A percentile compares a stretch with the other conserved stretches of the same genome.
Evolutionary conservation across 345 rosid genomes (phyloP).

Genomic region (Bruguiera gymnorhiza): DNA sequence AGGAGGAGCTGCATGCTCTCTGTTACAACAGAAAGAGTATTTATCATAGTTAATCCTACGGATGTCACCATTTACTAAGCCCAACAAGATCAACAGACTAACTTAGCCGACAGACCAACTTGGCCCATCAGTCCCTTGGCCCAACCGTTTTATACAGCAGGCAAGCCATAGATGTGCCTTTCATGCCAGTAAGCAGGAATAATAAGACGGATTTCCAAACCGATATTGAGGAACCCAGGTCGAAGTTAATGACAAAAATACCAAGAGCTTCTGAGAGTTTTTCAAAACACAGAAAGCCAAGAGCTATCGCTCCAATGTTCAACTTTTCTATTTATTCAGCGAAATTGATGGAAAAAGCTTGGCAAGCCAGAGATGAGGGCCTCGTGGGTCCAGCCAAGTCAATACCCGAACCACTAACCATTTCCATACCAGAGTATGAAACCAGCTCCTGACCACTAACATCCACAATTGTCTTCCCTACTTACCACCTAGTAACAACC

Average conservation of each 20-base stretch:
- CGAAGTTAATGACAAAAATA: background rate
- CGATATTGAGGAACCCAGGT: background rate
- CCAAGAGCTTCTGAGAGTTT: background rate
- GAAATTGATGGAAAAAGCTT: background rate
- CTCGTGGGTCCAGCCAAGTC: conserved; percentile 26
- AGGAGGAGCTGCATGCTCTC: no score
- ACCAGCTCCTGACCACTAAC: background rate
- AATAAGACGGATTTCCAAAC: no score
- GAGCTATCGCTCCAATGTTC: background rate
- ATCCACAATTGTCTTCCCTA: background rate
- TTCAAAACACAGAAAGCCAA: no score
- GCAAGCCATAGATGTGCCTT: no score
- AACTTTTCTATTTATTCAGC: background rate
- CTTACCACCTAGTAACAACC: background rate
- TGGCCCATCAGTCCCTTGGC: no score
- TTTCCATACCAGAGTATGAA: background rate
- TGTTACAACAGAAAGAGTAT: no score
- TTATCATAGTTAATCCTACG: no score
- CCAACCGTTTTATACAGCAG: no score
- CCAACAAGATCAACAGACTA: no score
- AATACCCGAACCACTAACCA: conserved; percentile 42
- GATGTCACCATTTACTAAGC: no score
- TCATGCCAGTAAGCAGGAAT: no score
- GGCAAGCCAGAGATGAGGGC: conserved; percentile 7
- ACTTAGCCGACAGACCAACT: no score